Conservation (phyloP, 2,329 filamentous ascomycete genomes). For the Lasiodiplodia gonubiensis region DNA sequence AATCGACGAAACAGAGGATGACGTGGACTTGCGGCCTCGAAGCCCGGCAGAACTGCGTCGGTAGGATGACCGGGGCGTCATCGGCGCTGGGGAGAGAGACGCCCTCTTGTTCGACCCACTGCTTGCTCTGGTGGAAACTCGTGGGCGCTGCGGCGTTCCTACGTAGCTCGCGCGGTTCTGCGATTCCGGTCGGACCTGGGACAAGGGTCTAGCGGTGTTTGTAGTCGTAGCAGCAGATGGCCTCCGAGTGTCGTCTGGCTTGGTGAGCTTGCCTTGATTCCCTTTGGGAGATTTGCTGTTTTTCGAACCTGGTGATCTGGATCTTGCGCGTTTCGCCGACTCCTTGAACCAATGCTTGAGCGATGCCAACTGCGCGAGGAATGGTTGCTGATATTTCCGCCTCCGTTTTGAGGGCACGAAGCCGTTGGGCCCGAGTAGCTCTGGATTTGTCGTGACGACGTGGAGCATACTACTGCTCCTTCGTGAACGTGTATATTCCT, state of each 20-base stretch:
- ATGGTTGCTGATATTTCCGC: constrained; percentile 65
- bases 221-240: constrained; percentile 37
- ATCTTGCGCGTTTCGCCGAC: constrained; percentile 63
- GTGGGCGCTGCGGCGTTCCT: constrained; percentile 44
- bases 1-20: constrained; percentile 90
- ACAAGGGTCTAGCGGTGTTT: constrained; percentile 41
- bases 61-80: constrained; percentile 87
- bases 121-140: constrained; percentile 50
- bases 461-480: constrained; percentile 86
- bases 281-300: constrained; percentile 30
- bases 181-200: constrained; percentile 45
- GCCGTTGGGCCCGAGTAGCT: constrained; percentile 63
- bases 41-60: constrained; percentile 82
- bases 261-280: constrained; percentile 43
- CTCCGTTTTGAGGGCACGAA: constrained; percentile 61
- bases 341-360: constrained; percentile 77
- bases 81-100: constrained; percentile 82
- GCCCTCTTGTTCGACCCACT: constrained; percentile 60
- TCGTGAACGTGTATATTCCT: constrained; percentile 71
- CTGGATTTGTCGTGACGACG: constrained; percentile 74
- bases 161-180: constrained; percentile 45
- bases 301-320: constrained; percentile 32
- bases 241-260: constrained; percentile 38
- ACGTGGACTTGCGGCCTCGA: constrained; percentile 92
- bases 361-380: constrained; percentile 69